phyloP scores from a whole-genome alignment of 306 rosid species.

The Oemleria cerasiformis region DNA sequence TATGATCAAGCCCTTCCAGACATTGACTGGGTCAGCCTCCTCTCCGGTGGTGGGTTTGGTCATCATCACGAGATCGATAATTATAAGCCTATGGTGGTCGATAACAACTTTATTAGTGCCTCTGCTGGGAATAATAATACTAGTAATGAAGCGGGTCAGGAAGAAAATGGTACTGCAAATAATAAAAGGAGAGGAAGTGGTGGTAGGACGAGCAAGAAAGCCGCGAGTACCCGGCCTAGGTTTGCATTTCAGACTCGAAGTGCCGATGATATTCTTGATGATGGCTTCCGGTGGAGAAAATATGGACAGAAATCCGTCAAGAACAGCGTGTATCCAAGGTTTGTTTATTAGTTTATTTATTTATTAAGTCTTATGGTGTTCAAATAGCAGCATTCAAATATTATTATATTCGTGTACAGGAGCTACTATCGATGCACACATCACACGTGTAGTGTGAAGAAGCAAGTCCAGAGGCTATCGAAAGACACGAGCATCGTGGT shows the following conservation, averaged over 20 bases:
- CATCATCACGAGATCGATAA: conserved; percentile 21
- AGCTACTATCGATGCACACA: conserved; percentile 94
- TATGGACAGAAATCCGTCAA: conserved; percentile 95
- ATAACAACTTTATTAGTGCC: conserved; percentile 7
- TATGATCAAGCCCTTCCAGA: conserved; percentile 32
- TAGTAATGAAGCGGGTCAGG: conserved; percentile 9
- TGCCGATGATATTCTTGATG: conserved; percentile 86
- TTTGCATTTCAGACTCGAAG: conserved; percentile 88
- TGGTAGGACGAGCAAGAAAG: conserved; percentile 40
- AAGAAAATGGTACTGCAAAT: conserved; percentile 19
- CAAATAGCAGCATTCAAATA: no score
- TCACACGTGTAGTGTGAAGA: conserved; percentile 90
- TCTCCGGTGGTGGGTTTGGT: conserved; percentile 36
- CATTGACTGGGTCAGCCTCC: conserved; percentile 65
- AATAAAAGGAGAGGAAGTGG: conserved; percentile 24
- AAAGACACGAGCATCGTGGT: conserved; percentile 83
- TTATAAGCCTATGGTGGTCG: conserved; percentile 3
- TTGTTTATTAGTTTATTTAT: not conserved
- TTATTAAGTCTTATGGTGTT: no score
- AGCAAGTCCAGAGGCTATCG: conserved; percentile 88
- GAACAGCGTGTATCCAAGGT: conserved; percentile 79
- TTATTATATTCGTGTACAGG: conserved; percentile 21
- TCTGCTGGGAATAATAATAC: conserved; percentile 20
- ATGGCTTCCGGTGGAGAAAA: conserved; percentile 96
- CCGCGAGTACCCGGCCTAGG: conserved; percentile 46